These are phyloP conservation scores for Cyberlindnera euphorbiae DNA, from an alignment of 805 yeast genomes.

Conservation along the genomic window DNA sequence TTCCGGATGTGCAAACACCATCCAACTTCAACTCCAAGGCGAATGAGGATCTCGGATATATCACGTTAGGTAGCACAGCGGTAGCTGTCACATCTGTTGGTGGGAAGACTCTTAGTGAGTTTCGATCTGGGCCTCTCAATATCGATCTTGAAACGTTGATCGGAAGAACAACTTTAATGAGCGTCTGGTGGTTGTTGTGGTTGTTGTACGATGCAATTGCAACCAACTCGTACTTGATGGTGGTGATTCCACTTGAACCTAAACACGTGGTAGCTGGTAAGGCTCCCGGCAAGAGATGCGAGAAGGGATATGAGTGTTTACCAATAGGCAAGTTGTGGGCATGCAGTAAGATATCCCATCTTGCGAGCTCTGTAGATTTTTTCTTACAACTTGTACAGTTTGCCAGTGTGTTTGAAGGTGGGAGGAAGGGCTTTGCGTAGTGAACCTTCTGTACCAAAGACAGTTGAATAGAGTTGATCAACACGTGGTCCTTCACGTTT, in stretches of 20 bases:
- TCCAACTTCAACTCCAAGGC: conserved; percentile 80
- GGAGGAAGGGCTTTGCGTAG: conserved; percentile 60
- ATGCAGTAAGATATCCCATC: conserved; percentile 78
- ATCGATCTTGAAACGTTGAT: conserved; percentile 73
- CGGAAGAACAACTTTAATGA: conserved; percentile 52
- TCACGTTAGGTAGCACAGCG: conserved; percentile 82
- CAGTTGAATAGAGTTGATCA: conserved; percentile 55
- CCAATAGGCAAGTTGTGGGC: conserved; percentile 59
- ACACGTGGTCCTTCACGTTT: conserved; percentile 38
- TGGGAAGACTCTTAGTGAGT: conserved; percentile 87
- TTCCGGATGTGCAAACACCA: conserved; percentile 52
- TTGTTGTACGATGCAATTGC: conserved; percentile 50
- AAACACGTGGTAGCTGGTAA: conserved; percentile 70
- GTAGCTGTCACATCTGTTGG: conserved; percentile 89
- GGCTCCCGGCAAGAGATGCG: conserved; percentile 82
- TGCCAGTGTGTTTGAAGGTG: conserved; percentile 44
- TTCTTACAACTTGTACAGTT: conserved; percentile 56
- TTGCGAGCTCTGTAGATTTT: conserved; percentile 59
- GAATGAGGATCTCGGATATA: conserved; percentile 82
- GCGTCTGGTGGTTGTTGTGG: conserved; percentile 27
- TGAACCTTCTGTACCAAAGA: conserved; percentile 68
- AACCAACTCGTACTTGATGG: conserved; percentile 69
- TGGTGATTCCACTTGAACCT: conserved; percentile 46
- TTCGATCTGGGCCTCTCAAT: conserved; percentile 75
- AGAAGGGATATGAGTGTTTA: conserved; percentile 85